Evolutionary conservation across 169 alveolate species (phyloP).

Genomic region (Cryptosporidium felis): DNA sequence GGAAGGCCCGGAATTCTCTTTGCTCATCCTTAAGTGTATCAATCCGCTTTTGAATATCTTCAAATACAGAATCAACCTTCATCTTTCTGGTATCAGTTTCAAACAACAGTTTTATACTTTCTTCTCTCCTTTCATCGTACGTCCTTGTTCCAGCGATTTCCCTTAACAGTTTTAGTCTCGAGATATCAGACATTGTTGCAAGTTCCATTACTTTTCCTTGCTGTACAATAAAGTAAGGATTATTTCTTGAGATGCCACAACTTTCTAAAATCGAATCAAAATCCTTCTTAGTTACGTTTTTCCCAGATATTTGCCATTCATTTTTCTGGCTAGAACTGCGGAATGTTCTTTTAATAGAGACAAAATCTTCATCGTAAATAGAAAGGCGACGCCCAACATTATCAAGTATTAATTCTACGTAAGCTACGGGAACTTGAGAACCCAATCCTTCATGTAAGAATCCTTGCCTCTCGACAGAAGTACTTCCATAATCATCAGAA

Average conservation of each 20-base stretch:
- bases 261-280: constrained; percentile 80
- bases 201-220: constrained; percentile 82
- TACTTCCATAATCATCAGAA: constrained; percentile 77
- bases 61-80: constrained; percentile 75
- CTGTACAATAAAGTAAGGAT: constrained; percentile 83
- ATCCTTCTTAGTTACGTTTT: constrained; percentile 80
- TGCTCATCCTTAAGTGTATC: constrained; percentile 71
- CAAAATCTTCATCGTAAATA: constrained; percentile 75
- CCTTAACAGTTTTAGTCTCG: constrained; percentile 77
- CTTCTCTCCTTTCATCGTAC: constrained; percentile 82
- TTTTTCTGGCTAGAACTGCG: constrained; percentile 75
- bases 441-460: constrained; percentile 81
- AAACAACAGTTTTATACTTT: constrained; percentile 73
- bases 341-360: constrained; percentile 77
- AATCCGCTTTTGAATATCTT: constrained; percentile 75
- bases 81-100: constrained; percentile 77
- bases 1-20: constrained; percentile 73
- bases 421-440: constrained; percentile 75
- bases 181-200: constrained; percentile 80
- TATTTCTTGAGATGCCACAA: constrained; percentile 81
- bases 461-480: constrained; percentile 77
- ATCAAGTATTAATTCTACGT: constrained; percentile 81
- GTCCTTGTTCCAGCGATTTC: constrained; percentile 83
- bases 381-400: constrained; percentile 80
- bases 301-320: constrained; percentile 79